phyloP scores from a whole-genome alignment of 2,329 filamentous ascomycete species.

The Tolypocladium ophioglossoides region DNA sequence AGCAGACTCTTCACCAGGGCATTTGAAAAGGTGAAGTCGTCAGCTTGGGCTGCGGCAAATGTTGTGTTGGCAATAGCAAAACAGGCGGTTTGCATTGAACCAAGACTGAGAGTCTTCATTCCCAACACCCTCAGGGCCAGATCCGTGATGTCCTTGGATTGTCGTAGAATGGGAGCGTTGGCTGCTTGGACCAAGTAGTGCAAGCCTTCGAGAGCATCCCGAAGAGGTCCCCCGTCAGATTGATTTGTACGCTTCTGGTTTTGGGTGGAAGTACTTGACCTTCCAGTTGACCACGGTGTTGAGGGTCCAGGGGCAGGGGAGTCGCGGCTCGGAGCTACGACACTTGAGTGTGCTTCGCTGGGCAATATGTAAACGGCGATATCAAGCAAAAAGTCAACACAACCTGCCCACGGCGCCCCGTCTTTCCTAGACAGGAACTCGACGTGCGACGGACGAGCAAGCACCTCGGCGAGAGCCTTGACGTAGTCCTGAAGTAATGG shows the following conservation, averaged over 20 bases:
- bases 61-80: conserved; percentile 69
- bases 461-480: conserved; percentile 59
- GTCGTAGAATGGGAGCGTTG: conserved; percentile 54
- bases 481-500: conserved; percentile 68
- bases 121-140: conserved; percentile 51
- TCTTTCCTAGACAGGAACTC: conserved; percentile 58
- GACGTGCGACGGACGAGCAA: conserved; percentile 65
- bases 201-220: conserved; percentile 48
- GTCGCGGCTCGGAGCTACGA: conserved; percentile 9
- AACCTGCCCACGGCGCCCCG: conserved; percentile 54
- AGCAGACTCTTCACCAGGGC: conserved; percentile 50
- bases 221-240: conserved; percentile 21
- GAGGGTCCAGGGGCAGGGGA: conserved; percentile 34
- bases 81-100: conserved; percentile 57
- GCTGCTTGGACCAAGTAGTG: conserved; percentile 51
- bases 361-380: conserved; percentile 41
- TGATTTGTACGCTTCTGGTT: conserved; percentile 16
- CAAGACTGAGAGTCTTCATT: conserved; percentile 44
- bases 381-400: conserved; percentile 61
- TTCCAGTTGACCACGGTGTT: conserved; percentile 15
- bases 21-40: conserved; percentile 54
- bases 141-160: conserved; percentile 44
- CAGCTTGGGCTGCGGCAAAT: conserved; percentile 53
- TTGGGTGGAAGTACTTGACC: conserved; percentile 18
- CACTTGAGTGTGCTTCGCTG: conserved; percentile 20